Base-by-base conservation (phyloP, 1,139 yeast species). In the Kluyveromyces sp. region DNA sequence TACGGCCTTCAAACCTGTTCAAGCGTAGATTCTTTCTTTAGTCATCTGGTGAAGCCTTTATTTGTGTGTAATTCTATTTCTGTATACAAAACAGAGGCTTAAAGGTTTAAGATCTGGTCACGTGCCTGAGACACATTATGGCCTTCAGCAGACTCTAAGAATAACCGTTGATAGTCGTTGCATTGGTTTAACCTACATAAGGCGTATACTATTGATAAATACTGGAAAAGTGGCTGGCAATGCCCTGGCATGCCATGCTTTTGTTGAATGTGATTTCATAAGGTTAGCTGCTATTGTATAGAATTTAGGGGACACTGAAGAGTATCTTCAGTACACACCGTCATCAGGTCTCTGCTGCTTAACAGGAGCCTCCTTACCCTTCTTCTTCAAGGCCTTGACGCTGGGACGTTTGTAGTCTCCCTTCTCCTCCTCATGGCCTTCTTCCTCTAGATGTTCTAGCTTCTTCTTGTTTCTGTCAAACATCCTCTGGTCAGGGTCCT, bases 291-390 rank as follows among this genome's bases (percentile, higher is more conserved):
- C n/a, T n/a, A n/a, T n/a, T n/a, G n/a, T 26, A 26, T 26, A 26
- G 29, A 26, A 26, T 26, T n/a, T n/a, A n/a, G n/a, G n/a, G n/a
- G n/a, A n/a, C n/a, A n/a, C n/a, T n/a, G n/a, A n/a, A n/a, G n/a
- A n/a, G n/a, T n/a, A n/a, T n/a, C n/a, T n/a, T 43, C 46, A 60
- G 44, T 60, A 60, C 16, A 59, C 63, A 32, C 65, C 65, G 40
- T 60, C 65, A 43, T 60, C 65, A 15, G 65, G 60, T 43, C 65
- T 57, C 36, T 58, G 58, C 44, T 60, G 65, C 40, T 60, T 61
- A 36, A 60, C 49, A 39, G 55, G 53, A 6, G 63, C 65, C 32
- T 57, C 51, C 17, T 56, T 61, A 40, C 65, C 63, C 41, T 47
- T 55, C 43, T 56, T 50, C 45, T 55, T 53, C 28, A 60, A 41